Percentiles rank a stretch among this genome's conserved stretches.
Conservation (phyloP, 1,284 basidiomycete genomes). For the Termitomyces sp. region DNA sequence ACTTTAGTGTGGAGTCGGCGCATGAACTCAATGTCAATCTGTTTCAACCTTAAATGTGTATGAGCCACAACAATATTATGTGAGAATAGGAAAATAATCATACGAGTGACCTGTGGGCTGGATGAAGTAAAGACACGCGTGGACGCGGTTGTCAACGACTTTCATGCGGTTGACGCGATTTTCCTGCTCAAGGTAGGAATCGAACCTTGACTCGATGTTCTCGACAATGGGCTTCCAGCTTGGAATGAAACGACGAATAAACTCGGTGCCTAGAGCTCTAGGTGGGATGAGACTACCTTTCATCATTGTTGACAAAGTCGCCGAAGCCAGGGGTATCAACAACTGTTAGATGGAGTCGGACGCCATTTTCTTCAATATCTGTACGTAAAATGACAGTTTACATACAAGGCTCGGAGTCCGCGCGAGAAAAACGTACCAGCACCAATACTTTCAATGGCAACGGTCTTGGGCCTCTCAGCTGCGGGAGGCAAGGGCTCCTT, state of each 20-base stretch:
- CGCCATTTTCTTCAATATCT: constrained; percentile 98
- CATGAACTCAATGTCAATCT: constrained; percentile 98
- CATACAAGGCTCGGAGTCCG: constrained; percentile 17
- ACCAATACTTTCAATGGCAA: constrained; percentile 93
- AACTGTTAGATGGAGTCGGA: constrained; percentile 91
- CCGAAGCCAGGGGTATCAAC: constrained; percentile 97
- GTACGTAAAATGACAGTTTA: constrained; percentile 29
- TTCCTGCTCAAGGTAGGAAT: constrained; percentile 95
- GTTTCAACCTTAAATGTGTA: constrained; percentile 66
- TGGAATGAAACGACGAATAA: constrained; percentile 14
- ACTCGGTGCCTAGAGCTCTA: constrained; percentile 16
- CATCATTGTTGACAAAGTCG: constrained; percentile 97
- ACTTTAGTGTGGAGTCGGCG: constrained; percentile 91
- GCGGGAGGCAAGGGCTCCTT: constrained; percentile 82
- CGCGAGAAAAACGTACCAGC: constrained; percentile 63
- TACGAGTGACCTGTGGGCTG: constrained; percentile 96
- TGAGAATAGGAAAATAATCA: constrained; percentile 32
- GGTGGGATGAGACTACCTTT: constrained; percentile 51
- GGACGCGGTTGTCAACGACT: constrained; percentile 83
- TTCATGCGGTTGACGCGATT: constrained; percentile 92
- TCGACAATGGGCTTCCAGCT: constrained; percentile 98
- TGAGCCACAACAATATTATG: constrained; percentile 8
- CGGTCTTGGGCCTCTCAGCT: constrained; percentile 84
- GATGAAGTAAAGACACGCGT: constrained; percentile 96
- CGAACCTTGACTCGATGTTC: constrained; percentile 94